Evolutionary conservation across 2,329 filamentous ascomycete species (phyloP), one percentile per base, ranked within the genome.

Genomic region (Leptoxyphium fumago): DNA sequence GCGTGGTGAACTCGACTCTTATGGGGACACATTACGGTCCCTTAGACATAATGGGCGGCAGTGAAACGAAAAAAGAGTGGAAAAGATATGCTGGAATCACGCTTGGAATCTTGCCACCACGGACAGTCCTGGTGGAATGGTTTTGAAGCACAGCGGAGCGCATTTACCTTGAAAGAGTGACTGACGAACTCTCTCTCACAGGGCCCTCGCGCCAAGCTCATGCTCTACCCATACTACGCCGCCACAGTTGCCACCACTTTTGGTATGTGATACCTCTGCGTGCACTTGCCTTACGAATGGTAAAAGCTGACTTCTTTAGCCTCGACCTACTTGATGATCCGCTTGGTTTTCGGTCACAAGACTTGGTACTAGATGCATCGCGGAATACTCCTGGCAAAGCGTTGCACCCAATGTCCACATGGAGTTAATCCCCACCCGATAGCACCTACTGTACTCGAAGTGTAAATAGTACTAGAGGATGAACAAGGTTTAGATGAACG

Each of bases 281-380:
- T 10, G 15, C 14, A 14, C 28, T n/a, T 29, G 13, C 10, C 41
- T 21, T 38, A 41, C n/a, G 2, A 36, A n/a, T 11, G 26, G n/a
- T 14, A 15, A 48, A 42, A 47, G 26, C 48, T 41, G 13, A 34
- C 21, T 14, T 28, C 29, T 43, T 11, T 46, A 68, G 67, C 60
- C 44, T 60, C 63, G 51, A 68, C 84, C 66, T 89, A 83, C 71
- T 81, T 80, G 69, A 79, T 82, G 70, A 68, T 72, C 63, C 81
- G 84, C 62, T 78, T 83, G 70, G 68, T 83, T 51, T 61, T 79
- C 34, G 84, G 84, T 58, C 77, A 88, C 73, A 88, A 86, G 75
- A 84, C 79, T 49, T 87, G 79, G 78, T 84, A 50, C 45, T 56
- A 40, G 18, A 21, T 13, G 38, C 13, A 13, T 9, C 32, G 32